A percentile compares a stretch with the other conserved stretches of the same genome.
These are phyloP conservation scores for Pogostemon cablin DNA, from an alignment of 257 asterid genomes.

Conservation along the genomic window DNA sequence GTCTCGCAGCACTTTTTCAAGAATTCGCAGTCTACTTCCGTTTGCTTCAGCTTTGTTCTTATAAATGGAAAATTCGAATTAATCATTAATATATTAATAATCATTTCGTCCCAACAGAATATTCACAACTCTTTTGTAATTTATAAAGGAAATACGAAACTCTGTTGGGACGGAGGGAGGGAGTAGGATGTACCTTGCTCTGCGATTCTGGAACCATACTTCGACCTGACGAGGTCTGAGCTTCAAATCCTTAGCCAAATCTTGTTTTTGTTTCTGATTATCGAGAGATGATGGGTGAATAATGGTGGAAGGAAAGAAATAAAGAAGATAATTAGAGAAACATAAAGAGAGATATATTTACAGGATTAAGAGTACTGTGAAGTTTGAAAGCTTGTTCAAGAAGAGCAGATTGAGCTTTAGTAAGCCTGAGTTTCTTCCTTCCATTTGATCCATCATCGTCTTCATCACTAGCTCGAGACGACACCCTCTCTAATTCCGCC, in stretches of 20 bases:
- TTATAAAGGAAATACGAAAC: background rate
- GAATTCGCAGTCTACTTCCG: conserved; percentile 92
- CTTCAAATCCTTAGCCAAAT: conserved; percentile 63
- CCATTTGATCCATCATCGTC: conserved; percentile 53
- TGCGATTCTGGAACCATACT: conserved; percentile 94
- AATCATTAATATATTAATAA: background rate
- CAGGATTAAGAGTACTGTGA: conserved; percentile 69
- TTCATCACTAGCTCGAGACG: conserved; percentile 51
- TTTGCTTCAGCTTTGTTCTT: conserved; percentile 97
- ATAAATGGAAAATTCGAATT: background rate
- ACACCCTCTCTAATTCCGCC: conserved; percentile 56
- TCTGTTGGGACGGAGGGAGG: conserved; percentile 11
- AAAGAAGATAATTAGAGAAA: background rate
- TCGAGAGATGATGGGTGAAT: background rate
- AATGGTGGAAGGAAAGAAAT: too few species aligned
- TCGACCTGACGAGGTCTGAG: conserved; percentile 94
- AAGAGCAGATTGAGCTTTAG: conserved; percentile 57
- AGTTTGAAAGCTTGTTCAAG: conserved; percentile 60
- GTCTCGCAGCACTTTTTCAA: conserved; percentile 91
- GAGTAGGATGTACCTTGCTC: conserved; percentile 58
- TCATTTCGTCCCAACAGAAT: too few species aligned
- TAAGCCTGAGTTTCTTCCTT: conserved; percentile 58
- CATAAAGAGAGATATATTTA: conserved; percentile 23
- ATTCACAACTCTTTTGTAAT: background rate
- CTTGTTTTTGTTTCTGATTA: conserved; percentile 77